Conservation (phyloP, 352 stramenopile genomes). For the Pythium aquatile region DNA sequence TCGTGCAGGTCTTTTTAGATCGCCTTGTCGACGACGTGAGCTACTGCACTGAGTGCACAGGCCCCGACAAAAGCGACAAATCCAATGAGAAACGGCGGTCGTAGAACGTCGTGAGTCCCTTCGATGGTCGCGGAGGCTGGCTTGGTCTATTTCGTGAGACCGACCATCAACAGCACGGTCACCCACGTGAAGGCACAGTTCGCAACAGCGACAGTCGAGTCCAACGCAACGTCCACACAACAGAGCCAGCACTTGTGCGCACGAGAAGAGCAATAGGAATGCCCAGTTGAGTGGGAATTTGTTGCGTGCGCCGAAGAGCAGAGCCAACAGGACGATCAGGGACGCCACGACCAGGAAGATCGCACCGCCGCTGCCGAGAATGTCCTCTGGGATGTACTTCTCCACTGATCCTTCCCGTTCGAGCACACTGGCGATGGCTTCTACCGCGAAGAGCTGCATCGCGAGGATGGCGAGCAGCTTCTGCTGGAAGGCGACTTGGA, state of each 20-base stretch:
- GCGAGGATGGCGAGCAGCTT: constrained; percentile 28
- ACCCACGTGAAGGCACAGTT: constrained; percentile 29
- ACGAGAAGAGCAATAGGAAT: constrained; percentile 25
- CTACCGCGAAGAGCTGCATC: constrained; percentile 26
- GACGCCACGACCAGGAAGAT: not conserved
- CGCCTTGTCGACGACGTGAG: not conserved
- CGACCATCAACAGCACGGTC: constrained; percentile 24
- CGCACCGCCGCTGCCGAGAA: not conserved
- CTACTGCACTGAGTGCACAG: not conserved
- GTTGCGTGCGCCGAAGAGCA: constrained; percentile 16
- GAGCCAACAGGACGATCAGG: constrained; percentile 17
- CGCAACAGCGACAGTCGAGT: constrained; percentile 22
- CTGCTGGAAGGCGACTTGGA: constrained; percentile 28
- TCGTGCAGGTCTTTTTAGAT: not conserved
- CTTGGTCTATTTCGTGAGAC: constrained; percentile 15
- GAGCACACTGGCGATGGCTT: constrained; percentile 10
- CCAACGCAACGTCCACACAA: constrained; percentile 19
- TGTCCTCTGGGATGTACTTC: not conserved
- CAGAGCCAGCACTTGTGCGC: constrained; percentile 15
- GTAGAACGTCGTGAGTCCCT: not conserved
- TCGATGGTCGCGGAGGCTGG: too few relatives aligned
- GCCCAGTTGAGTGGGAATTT: constrained; percentile 28
- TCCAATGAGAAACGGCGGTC: not conserved
- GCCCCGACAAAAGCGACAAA: not conserved
- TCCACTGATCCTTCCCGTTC: not conserved